phyloP scores from a whole-genome alignment of 257 asterid genomes.

The Fraxinus pennsylvanica region DNA sequence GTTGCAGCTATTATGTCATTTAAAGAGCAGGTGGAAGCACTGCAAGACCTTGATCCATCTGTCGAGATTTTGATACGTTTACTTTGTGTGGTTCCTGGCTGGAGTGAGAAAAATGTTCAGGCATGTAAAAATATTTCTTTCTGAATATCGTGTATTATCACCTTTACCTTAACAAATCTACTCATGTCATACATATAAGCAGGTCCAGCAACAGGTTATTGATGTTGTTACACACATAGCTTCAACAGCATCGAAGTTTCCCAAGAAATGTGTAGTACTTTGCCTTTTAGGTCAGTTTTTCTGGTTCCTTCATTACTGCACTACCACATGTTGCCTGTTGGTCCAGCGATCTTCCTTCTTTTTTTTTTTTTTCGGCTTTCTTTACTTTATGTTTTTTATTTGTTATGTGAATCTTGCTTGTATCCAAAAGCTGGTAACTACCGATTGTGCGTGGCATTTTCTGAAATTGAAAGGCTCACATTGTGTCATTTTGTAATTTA shows the following conservation, averaged over 20 bases:
- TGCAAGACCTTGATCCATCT: conserved; percentile 54
- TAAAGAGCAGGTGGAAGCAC: conserved; percentile 85
- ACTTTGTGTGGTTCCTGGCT: conserved; percentile 90
- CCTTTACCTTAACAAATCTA: conserved; percentile 16
- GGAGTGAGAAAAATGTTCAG: conserved; percentile 99
- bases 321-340: too few species aligned
- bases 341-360: not conserved
- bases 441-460: conserved; percentile 8
- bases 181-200: conserved; percentile 36
- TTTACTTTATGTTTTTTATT: not conserved
- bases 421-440: not conserved
- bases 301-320: not conserved
- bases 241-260: conserved; percentile 79
- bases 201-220: conserved; percentile 97
- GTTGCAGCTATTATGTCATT: conserved; percentile 87
- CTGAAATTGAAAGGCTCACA: not conserved
- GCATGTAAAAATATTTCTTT: conserved; percentile 35
- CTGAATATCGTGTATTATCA: conserved; percentile 4
- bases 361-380: not conserved
- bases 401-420: conserved; percentile 12
- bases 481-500: conserved; percentile 1
- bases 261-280: conserved; percentile 87
- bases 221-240: conserved; percentile 71
- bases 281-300: conserved; percentile 68
- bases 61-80: conserved; percentile 89